Evolutionary conservation across 2,329 filamentous ascomycete species (phyloP), one percentile per base, ranked within the genome.

Genomic region (Rhynchosporium graminicola): DNA sequence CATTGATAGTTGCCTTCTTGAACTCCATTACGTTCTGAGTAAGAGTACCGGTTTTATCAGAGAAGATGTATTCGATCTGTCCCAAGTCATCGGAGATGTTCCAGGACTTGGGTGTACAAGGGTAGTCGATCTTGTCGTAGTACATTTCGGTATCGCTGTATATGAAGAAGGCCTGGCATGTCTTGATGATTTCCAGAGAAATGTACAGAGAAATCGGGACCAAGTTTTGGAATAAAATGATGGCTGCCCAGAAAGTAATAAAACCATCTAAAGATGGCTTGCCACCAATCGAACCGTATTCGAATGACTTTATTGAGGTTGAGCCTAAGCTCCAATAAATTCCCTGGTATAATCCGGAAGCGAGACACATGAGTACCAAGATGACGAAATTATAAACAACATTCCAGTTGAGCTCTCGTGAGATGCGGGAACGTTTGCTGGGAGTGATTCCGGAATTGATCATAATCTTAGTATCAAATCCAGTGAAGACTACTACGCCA

Each of bases 1-100:
- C 94, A 72, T 98, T 98, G 77, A 99, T 88, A 0, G 93, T 96
- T 60, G 90, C 92, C 77, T 99, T 99, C 77, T 98, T 99, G 84
- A 98, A 99, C 76, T 99, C 96, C 95, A 96, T 96, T 59, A 96
- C 90, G 74, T 96, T 96, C 72, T 96, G 91, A 0, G 91, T 96
- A 67, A 96, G 78, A 2, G 91, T 96, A 63, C 91, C 91, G 0
- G 91, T 96, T 78, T 96, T 96, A 80, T 96, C 91, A 0, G 91
- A 97, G 77, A 99, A 99, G 69, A 99, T 97, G 79, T 98, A 99
- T 77, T 98, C 95, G 66, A 99, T 97, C 77, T 99, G 95, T 12
- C 95, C 95, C 52, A 99, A 82, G 71, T 99, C 96, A 73, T 99
- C 95, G 0, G 94, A 98, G 57, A 99, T 98, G 74, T 98, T 99